phyloP scores from a whole-genome alignment of 805 yeast genomes.

The Komagataella pseudopastoris region DNA sequence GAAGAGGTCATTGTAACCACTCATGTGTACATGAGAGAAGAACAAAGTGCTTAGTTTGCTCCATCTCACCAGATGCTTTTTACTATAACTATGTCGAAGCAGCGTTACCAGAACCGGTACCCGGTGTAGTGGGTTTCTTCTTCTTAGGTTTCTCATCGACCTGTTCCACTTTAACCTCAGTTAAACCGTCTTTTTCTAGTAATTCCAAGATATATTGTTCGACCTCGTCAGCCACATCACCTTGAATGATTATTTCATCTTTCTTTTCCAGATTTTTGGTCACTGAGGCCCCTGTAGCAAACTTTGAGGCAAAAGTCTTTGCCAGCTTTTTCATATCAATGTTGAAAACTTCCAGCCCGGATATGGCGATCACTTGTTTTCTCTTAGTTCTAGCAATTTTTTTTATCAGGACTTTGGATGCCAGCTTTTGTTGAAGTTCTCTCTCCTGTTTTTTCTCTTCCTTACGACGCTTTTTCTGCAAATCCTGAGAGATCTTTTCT shows the following conservation, averaged over 20 bases:
- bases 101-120: background rate
- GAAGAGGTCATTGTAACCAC: background rate
- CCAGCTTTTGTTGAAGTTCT: slow-evolving; percentile 62
- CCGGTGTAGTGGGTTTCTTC: slow-evolving; percentile 21
- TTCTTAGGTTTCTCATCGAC: slow-evolving; percentile 72
- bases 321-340: slow-evolving; percentile 84
- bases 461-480: slow-evolving; percentile 74
- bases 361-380: slow-evolving; percentile 74
- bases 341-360: slow-evolving; percentile 81
- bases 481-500: slow-evolving; percentile 67
- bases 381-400: slow-evolving; percentile 84
- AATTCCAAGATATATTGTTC: slow-evolving; percentile 60
- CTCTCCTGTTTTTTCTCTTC: slow-evolving; percentile 79
- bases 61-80: background rate
- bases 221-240: slow-evolving; percentile 89
- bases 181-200: slow-evolving; percentile 69
- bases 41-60: background rate
- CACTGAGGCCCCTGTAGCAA: slow-evolving; percentile 93
- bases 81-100: background rate
- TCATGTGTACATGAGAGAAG: background rate
- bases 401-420: slow-evolving; percentile 74
- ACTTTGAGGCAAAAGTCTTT: slow-evolving; percentile 83
- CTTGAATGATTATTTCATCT: slow-evolving; percentile 86
- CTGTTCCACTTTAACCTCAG: slow-evolving; percentile 80
- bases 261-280: slow-evolving; percentile 83